Evolutionary conservation across 1,139 yeast species (phyloP), one percentile per base, ranked within the genome.

Genomic region (Magnusiomyces tetraspermus): DNA sequence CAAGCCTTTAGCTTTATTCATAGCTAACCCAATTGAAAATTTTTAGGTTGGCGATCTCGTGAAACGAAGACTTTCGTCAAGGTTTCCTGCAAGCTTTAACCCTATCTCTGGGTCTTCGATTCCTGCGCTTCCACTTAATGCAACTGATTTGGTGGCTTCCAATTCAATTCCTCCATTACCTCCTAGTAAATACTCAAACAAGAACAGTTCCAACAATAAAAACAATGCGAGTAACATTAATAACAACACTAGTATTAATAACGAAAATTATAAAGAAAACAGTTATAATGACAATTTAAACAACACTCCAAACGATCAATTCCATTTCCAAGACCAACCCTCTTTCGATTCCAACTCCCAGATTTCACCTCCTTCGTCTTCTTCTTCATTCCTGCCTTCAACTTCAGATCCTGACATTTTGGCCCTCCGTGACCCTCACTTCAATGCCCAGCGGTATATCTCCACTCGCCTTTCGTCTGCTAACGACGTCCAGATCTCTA

Each of bases 401-500:
- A 38, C 42, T 5, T 19, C 17, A 19, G 42, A 38, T 36, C 42
- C 30, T 11, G 49, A 46, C 41, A 31, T 36, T 2, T 19, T 13
- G 23, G 47, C 40, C 10, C 47, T 49, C 4, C 36, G 42, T n/a
- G 22, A 26, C 19, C 36, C 55, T 46, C 43, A 53, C 36, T 28
- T 61, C 72, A 73, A 77, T 57, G 79, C 85, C 1, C 75, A 75
- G 48, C 60, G 68, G 3, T 81, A 76, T 61, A 79, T 85, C 17
- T 71, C 76, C 17, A 70, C 73, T 8, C 78, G 80, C 54, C 66
- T 85, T 55, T 72, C 79, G 17, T 79, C 79, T 53, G 89, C 90
- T 0, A 78, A 84, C 2, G 90, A 92, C 1, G 72, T 80, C 0
- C 88, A 83, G 57, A 82, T 88, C 46, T 88, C 85, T 59, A 80